phyloP scores from a whole-genome alignment of 805 yeast genomes.

The Saturnispora hagleri region DNA sequence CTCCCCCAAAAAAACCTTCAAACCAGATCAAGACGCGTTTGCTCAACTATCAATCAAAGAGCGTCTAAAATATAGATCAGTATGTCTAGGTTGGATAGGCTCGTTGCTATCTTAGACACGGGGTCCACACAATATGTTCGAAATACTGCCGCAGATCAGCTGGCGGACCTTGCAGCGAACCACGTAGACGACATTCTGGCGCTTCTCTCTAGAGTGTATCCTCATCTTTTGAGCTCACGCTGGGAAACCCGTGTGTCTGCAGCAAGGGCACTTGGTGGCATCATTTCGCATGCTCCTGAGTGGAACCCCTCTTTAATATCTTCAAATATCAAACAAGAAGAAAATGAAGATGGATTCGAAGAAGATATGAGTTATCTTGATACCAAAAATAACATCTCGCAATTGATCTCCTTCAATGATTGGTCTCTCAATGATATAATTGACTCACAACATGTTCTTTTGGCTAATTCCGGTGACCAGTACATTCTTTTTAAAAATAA shows the following conservation, averaged over 20 bases:
- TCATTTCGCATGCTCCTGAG: slow-evolving; percentile 60
- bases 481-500: slow-evolving; percentile 16
- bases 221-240: slow-evolving; percentile 68
- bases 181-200: slow-evolving; percentile 90
- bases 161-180: slow-evolving; percentile 85
- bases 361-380: slow-evolving; percentile 25
- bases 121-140: slow-evolving; percentile 92
- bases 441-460: slow-evolving; percentile 42
- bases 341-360: slow-evolving; percentile 13
- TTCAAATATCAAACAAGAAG: slow-evolving; percentile 17
- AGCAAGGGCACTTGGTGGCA: slow-evolving; percentile 90
- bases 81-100: slow-evolving; percentile 30
- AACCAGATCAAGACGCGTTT: not conserved
- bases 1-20: not conserved
- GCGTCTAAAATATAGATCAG: not conserved
- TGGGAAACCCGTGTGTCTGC: slow-evolving; percentile 98
- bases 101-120: slow-evolving; percentile 57
- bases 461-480: slow-evolving; percentile 54
- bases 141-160: slow-evolving; percentile 94
- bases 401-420: slow-evolving; percentile 38
- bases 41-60: not conserved
- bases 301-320: slow-evolving; percentile 62
- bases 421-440: slow-evolving; percentile 44
- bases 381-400: slow-evolving; percentile 32
- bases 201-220: slow-evolving; percentile 80